Evolutionary conservation across 306 rosid genomes (phyloP).

Genomic region (Citrullus mucosospermus): DNA sequence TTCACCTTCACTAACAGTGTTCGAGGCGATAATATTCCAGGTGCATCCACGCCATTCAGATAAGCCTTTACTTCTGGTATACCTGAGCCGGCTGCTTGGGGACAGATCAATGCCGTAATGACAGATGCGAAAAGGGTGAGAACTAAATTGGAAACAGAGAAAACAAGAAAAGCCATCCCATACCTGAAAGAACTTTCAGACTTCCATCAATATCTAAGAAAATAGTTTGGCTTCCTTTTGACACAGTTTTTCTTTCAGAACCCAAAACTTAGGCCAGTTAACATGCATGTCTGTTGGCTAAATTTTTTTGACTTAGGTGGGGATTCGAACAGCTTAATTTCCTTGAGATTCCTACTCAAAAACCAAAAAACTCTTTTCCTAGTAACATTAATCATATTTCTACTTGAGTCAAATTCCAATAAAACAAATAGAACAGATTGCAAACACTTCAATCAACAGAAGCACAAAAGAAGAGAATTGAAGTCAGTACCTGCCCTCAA

Average conservation of each 20-base stretch:
- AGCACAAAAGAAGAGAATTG: not conserved
- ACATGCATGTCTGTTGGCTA: not conserved
- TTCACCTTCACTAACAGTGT: constrained; percentile 74
- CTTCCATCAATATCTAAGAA: constrained; percentile 15
- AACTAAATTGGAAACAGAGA: constrained; percentile 53
- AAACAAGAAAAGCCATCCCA: constrained; percentile 45
- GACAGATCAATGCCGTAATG: constrained; percentile 69
- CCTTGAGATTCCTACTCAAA: not conserved
- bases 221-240: not conserved
- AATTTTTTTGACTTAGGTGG: too few relatives aligned
- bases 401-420: not conserved
- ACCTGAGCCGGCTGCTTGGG: constrained; percentile 81
- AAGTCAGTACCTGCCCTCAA: constrained; percentile 37
- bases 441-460: not conserved
- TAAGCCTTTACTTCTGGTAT: constrained; percentile 97
- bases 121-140: constrained; percentile 57
- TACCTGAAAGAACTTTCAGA: constrained; percentile 35
- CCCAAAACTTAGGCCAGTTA: not conserved
- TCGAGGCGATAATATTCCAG: constrained; percentile 46
- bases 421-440: not conserved
- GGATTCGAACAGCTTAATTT: not conserved
- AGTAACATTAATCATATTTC: not conserved
- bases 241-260: not conserved
- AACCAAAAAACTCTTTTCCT: not conserved
- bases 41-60: constrained; percentile 87